These are phyloP conservation scores for Haplosporangium gracile DNA, from an alignment of 192 early-diverging fungal genomes.

Conservation along the genomic window DNA sequence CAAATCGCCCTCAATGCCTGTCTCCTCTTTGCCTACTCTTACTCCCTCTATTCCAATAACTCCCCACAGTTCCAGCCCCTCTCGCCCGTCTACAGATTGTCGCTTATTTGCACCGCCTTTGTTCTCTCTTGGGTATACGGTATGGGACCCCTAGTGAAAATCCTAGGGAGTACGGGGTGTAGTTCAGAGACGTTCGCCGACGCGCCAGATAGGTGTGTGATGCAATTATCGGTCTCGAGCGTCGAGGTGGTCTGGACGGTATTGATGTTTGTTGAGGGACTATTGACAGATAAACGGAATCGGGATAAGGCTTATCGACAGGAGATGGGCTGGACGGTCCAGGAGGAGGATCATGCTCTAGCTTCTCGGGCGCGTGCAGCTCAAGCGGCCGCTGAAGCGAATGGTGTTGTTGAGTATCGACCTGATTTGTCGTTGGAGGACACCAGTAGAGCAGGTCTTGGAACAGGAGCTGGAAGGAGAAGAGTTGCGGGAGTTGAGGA, in stretches of 20 bases:
- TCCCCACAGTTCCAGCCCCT: neutral
- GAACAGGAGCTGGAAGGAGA: neutral
- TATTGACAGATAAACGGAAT: neutral
- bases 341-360: neutral
- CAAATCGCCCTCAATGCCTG: neutral
- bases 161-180: neutral
- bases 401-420: neutral
- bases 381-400: neutral
- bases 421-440: constrained; percentile 1
- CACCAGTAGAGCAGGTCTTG: neutral
- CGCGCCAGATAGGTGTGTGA: neutral
- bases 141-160: neutral
- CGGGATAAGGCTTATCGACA: neutral
- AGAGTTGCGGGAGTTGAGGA: neutral
- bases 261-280: neutral
- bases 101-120: neutral
- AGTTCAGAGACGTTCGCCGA: neutral
- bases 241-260: neutral
- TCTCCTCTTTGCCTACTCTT: neutral
- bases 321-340: neutral
- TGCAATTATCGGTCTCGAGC: neutral
- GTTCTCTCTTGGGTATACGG: neutral
- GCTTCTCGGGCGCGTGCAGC: neutral
- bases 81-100: neutral
- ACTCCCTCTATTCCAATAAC: neutral